Conservation (phyloP, 2,329 filamentous ascomycete species). For the Harringtonia lauricola region DNA sequence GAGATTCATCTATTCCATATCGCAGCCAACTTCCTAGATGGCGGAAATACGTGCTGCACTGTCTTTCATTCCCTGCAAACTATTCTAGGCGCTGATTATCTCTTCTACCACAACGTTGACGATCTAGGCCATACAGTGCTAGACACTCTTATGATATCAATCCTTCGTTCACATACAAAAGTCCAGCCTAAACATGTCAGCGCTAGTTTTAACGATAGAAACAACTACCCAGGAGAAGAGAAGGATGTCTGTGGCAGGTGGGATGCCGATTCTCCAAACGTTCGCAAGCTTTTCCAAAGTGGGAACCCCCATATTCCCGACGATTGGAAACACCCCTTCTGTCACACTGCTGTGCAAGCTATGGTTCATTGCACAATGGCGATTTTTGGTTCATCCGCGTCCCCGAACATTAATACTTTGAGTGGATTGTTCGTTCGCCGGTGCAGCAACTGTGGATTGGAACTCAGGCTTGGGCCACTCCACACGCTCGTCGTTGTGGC, state of each 20-base stretch:
- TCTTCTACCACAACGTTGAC: not conserved
- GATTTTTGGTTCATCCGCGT: not conserved
- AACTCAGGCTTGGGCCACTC: not conserved
- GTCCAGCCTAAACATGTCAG: not conserved
- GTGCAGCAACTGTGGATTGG: not conserved
- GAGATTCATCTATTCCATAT: not conserved
- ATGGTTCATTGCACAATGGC: conserved; percentile 4
- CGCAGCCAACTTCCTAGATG: conserved; percentile 2
- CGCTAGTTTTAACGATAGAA: not conserved
- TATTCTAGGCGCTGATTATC: accelerated
- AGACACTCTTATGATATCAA: conserved; percentile 2
- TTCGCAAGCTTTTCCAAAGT: conserved; percentile 1
- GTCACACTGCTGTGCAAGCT: conserved; percentile 8
- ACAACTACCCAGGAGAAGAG: conserved; percentile 4
- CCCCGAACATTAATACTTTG: no score
- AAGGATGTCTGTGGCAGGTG: conserved; percentile 6
- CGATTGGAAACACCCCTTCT: conserved; percentile 9
- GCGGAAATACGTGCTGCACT: conserved; percentile 1
- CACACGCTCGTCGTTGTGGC: conserved; percentile 1
- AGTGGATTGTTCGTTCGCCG: conserved; percentile 1
- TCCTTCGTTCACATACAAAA: conserved; percentile 3
- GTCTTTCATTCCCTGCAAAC: not conserved
- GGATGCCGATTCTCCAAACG: conserved; percentile 2
- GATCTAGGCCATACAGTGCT: conserved; percentile 1
- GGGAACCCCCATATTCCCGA: conserved; percentile 1